Evolutionary conservation across 208 protist genomes (phyloP).

Genomic region (Crithidia expoeki): DNA sequence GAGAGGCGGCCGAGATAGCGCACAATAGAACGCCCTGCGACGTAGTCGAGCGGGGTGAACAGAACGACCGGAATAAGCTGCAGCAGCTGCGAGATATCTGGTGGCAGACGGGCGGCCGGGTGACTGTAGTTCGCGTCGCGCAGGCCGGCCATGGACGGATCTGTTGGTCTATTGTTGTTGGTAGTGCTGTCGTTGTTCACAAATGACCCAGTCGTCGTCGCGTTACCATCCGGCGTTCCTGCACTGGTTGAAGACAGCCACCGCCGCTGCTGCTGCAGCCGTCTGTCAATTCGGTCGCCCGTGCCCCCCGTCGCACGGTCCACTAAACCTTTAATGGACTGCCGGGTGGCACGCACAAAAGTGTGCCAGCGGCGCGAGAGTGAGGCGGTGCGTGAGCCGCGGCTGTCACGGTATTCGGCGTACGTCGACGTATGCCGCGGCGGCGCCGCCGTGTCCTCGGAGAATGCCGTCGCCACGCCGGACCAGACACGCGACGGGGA

Average conservation of each 20-base stretch:
- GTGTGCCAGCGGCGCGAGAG: conserved; percentile 44
- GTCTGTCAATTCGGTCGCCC: conserved; percentile 23
- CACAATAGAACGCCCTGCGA: conserved; percentile 79
- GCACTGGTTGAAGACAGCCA: conserved; percentile 14
- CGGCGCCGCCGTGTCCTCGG: conserved; percentile 30
- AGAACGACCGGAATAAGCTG: conserved; percentile 48
- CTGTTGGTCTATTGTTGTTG: not conserved
- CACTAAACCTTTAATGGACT: conserved; percentile 44
- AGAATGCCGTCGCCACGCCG: conserved; percentile 30
- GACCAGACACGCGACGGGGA: conserved; percentile 33
- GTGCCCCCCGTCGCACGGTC: conserved; percentile 30
- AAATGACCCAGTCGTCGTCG: not conserved
- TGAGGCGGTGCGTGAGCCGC: conserved; percentile 30
- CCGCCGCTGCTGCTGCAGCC: conserved; percentile 31
- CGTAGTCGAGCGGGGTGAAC: conserved; percentile 82
- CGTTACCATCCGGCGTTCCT: not conserved
- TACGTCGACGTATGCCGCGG: conserved; percentile 40
- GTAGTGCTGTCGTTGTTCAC: not conserved
- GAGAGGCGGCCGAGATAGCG: conserved; percentile 89
- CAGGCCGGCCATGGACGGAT: conserved; percentile 8
- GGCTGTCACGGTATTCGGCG: conserved; percentile 51
- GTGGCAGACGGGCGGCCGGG: conserved; percentile 41
- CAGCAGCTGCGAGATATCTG: conserved; percentile 40
- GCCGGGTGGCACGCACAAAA: conserved; percentile 37
- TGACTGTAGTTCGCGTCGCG: conserved; percentile 34